phyloP scores from a whole-genome alignment of 768 basidiomycete species.

The Leccinellum luteum region DNA sequence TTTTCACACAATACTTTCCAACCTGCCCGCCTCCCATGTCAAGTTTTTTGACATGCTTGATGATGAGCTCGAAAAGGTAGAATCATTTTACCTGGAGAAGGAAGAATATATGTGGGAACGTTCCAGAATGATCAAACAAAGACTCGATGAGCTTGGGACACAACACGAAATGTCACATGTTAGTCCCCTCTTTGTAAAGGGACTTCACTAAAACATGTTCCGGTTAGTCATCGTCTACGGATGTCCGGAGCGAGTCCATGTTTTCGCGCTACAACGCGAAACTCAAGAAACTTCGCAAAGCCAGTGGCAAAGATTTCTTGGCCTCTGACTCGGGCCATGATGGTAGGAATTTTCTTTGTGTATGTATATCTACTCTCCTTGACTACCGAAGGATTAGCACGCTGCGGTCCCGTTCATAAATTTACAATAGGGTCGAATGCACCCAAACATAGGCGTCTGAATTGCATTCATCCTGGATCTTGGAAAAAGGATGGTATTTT shows the following conservation, averaged over 20 bases:
- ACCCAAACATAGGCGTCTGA: background rate
- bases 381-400: background rate
- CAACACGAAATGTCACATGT: slow-evolving; percentile 63
- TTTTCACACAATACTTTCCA: slow-evolving; percentile 46
- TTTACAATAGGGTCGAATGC: no score
- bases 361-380: background rate
- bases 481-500: background rate
- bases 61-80: slow-evolving; percentile 78
- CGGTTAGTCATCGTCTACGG: slow-evolving; percentile 10
- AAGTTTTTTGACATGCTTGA: slow-evolving; percentile 78
- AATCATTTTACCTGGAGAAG: slow-evolving; percentile 71
- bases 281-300: background rate
- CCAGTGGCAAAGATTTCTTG: background rate
- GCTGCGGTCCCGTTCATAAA: background rate
- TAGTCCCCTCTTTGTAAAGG: slow-evolving; percentile 14
- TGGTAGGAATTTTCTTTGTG: background rate
- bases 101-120: slow-evolving; percentile 59
- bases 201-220: background rate
- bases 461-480: background rate
- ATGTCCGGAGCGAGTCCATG: slow-evolving; percentile 3
- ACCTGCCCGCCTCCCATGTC: slow-evolving; percentile 57
- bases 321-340: slow-evolving; percentile 12
- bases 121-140: slow-evolving; percentile 51
- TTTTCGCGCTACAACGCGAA: background rate
- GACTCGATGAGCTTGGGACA: slow-evolving; percentile 69